phyloP scores from a whole-genome alignment of 2,329 filamentous ascomycete genomes.

The Basipetospora chlamydospora region DNA sequence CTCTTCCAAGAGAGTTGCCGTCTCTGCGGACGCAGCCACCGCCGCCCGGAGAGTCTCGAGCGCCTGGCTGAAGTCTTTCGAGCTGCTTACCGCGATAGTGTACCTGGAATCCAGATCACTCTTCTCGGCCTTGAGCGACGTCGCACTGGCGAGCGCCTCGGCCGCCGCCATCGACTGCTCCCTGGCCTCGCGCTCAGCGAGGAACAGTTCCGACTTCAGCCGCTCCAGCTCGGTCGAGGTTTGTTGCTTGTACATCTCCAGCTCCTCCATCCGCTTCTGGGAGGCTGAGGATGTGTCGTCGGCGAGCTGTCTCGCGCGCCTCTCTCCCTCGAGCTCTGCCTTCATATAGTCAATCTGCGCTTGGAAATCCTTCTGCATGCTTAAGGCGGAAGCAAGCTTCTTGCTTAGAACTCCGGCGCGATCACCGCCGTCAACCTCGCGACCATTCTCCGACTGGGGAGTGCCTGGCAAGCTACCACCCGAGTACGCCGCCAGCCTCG shows the following conservation, averaged over 20 bases:
- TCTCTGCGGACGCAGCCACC: slow-evolving; percentile 64
- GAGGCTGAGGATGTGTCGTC: slow-evolving; percentile 78
- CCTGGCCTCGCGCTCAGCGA: slow-evolving; percentile 60
- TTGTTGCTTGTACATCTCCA: slow-evolving; percentile 73
- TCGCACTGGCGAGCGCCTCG: slow-evolving; percentile 60
- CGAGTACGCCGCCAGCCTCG: slow-evolving; percentile 68
- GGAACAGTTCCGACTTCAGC: slow-evolving; percentile 71
- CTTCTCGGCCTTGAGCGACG: slow-evolving; percentile 76
- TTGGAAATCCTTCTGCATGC: slow-evolving; percentile 67
- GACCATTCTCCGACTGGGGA: slow-evolving; percentile 42
- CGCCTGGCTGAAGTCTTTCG: slow-evolving; percentile 54
- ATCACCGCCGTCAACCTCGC: slow-evolving; percentile 49
- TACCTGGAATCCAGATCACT: slow-evolving; percentile 58
- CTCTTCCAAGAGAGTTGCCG: slow-evolving; percentile 59
- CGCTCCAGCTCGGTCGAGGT: slow-evolving; percentile 75
- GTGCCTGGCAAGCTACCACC: slow-evolving; percentile 49
- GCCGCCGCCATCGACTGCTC: slow-evolving; percentile 67
- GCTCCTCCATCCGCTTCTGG: slow-evolving; percentile 66
- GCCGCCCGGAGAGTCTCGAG: slow-evolving; percentile 66
- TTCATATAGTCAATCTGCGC: slow-evolving; percentile 55
- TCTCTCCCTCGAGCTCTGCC: slow-evolving; percentile 67
- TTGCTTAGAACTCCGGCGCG: slow-evolving; percentile 55
- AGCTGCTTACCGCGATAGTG: slow-evolving; percentile 49
- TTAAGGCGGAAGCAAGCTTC: slow-evolving; percentile 70
- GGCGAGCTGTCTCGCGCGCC: slow-evolving; percentile 63